Evolutionary conservation across 768 basidiomycete genomes (phyloP).

Genomic region (Trametes punicea): DNA sequence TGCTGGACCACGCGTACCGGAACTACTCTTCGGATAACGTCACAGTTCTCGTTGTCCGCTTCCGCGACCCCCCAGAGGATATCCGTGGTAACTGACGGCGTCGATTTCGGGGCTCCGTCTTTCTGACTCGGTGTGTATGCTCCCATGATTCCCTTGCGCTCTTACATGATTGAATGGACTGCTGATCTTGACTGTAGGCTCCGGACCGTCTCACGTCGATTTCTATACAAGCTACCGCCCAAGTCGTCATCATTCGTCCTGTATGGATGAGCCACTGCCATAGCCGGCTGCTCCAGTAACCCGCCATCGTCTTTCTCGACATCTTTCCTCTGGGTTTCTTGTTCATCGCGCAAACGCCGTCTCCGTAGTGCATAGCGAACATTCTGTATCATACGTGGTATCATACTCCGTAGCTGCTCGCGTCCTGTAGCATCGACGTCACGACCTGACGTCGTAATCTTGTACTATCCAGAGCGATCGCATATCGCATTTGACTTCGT

Average conservation of each 20-base stretch:
- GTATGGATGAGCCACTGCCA: conserved; percentile 1
- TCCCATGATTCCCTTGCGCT: background rate
- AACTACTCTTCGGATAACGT: conserved; percentile 96
- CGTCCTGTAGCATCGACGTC: background rate
- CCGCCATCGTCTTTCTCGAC: background rate
- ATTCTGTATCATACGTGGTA: conserved; percentile 15
- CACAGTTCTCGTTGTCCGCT: conserved; percentile 84
- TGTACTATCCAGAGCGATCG: background rate
- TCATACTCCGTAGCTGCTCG: conserved; percentile 4
- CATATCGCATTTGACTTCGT: background rate
- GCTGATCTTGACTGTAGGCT: background rate
- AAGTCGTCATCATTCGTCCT: conserved; percentile 16
- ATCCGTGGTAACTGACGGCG: conserved; percentile 16
- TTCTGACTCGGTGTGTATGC: conserved; percentile 9
- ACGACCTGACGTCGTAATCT: background rate
- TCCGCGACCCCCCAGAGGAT: conserved; percentile 45
- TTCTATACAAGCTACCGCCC: conserved; percentile 15
- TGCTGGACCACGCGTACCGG: conserved; percentile 80
- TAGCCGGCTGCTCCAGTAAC: conserved; percentile 2
- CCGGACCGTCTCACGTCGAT: conserved; percentile 15
- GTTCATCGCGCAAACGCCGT: background rate
- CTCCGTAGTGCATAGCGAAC: background rate
- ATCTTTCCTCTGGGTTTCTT: background rate
- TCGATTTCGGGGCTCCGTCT: conserved; percentile 14
- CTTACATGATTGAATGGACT: background rate